A percentile compares a stretch with the other conserved stretches of the same genome.
phyloP scores from a whole-genome alignment of 257 asterid species.

The Penstemon newberryi region DNA sequence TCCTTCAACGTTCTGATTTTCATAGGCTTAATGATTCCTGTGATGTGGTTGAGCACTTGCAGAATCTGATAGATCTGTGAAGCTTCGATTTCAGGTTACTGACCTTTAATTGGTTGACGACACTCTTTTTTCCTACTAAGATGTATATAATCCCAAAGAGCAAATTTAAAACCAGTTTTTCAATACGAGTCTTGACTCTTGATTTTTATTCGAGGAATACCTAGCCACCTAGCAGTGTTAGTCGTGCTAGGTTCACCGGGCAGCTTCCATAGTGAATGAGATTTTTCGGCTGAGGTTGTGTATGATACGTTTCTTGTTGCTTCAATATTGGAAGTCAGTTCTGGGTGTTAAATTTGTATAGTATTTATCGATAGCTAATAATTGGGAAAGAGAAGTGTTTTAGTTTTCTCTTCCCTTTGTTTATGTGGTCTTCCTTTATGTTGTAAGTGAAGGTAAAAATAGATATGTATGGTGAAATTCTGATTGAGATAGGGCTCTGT shows the following conservation, averaged over 20 bases:
- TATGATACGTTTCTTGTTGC: constrained; percentile 11
- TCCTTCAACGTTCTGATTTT: constrained; percentile 73
- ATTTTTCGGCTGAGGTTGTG: too few species aligned
- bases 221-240: neutral
- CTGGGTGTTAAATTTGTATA: constrained; percentile 27
- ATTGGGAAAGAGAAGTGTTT: constrained; percentile 41
- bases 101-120: too few species aligned
- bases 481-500: too few species aligned
- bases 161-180: neutral
- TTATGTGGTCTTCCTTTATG: neutral
- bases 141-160: neutral
- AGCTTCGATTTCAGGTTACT: neutral
- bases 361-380: constrained; percentile 21
- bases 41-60: constrained; percentile 73
- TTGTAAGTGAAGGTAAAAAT: too few species aligned
- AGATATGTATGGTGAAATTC: too few species aligned
- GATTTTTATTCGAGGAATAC: constrained; percentile 1
- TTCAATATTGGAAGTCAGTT: constrained; percentile 2
- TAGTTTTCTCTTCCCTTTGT: constrained; percentile 36
- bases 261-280: neutral
- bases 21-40: constrained; percentile 48
- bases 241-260: neutral
- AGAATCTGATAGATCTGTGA: constrained; percentile 60
- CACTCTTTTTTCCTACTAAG: neutral
- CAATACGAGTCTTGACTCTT: neutral